Percentiles rank a stretch among this genome's conserved stretches.
Conservation (phyloP, 2,329 filamentous ascomycete species). For the Pseudogymnoascus sp. region DNA sequence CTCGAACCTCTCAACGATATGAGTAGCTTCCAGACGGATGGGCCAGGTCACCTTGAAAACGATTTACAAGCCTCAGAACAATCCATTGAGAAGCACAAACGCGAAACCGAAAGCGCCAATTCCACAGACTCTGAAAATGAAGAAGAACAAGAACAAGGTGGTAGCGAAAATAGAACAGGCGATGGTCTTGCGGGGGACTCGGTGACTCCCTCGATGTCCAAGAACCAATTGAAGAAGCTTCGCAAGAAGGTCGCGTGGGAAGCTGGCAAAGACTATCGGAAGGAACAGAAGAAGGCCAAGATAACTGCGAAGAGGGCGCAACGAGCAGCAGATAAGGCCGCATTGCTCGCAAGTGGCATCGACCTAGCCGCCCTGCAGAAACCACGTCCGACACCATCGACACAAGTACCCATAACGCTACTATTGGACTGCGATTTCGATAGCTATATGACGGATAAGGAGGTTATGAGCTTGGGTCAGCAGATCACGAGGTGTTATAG, state of each 20-base stretch:
- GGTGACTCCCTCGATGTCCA: conserved; percentile 54
- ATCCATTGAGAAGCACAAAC: background rate
- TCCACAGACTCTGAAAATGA: background rate
- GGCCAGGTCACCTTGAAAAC: background rate
- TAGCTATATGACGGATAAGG: conserved; percentile 77
- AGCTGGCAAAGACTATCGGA: conserved; percentile 54
- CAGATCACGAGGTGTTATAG: conserved; percentile 88
- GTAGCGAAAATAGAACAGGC: background rate
- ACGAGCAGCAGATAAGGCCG: conserved; percentile 39
- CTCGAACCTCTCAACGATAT: conserved; percentile 13
- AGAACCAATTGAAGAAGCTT: conserved; percentile 78
- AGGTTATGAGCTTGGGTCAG: conserved; percentile 71
- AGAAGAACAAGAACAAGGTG: conserved; percentile 9
- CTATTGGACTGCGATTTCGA: conserved; percentile 92
- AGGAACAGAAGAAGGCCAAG: conserved; percentile 45
- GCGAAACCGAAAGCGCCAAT: background rate
- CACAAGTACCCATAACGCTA: conserved; percentile 67
- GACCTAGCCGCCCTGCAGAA: conserved; percentile 28
- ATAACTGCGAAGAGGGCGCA: conserved; percentile 44
- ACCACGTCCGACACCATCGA: conserved; percentile 22
- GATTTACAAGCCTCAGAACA: background rate
- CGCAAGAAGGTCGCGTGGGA: conserved; percentile 70
- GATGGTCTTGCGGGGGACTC: background rate
- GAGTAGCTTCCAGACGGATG: background rate
- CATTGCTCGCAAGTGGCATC: conserved; percentile 33